A percentile compares a stretch with the other conserved stretches of the same genome.
Conservation (phyloP, 1,284 basidiomycete species). For the Taiwanofungus camphoratus region DNA sequence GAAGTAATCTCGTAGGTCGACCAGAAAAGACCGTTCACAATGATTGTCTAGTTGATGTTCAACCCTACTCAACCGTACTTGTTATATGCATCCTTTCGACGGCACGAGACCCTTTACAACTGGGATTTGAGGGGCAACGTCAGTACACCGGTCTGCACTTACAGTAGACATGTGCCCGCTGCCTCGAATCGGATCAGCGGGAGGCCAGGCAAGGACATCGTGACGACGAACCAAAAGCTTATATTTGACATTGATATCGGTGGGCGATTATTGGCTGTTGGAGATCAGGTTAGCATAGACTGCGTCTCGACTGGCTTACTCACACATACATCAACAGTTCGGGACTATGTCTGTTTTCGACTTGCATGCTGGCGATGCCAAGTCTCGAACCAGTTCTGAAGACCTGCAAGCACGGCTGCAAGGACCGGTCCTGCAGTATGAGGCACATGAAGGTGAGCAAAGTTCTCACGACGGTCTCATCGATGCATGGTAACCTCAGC, state of each 20-base stretch:
- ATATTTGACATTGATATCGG: slow-evolving; percentile 73
- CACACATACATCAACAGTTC: slow-evolving; percentile 10
- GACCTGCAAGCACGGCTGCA: slow-evolving; percentile 10
- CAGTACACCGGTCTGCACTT: slow-evolving; percentile 39
- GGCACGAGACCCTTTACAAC: slow-evolving; percentile 56
- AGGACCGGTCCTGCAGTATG: slow-evolving; percentile 26
- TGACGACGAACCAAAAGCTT: slow-evolving; percentile 69
- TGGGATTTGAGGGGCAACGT: slow-evolving; percentile 77
- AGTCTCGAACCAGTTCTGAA: slow-evolving; percentile 4
- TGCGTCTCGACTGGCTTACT: neutral
- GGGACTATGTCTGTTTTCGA: slow-evolving; percentile 43
- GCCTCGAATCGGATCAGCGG: slow-evolving; percentile 6
- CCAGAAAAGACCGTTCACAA: slow-evolving; percentile 2
- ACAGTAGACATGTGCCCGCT: slow-evolving; percentile 21
- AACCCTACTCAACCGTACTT: slow-evolving; percentile 68
- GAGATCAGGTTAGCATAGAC: slow-evolving; percentile 56
- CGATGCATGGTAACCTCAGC: neutral
- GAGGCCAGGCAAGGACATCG: slow-evolving; percentile 1
- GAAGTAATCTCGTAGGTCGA: too few species aligned
- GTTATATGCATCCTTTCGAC: slow-evolving; percentile 75
- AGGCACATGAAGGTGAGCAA: slow-evolving; percentile 40
- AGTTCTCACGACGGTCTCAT: neutral
- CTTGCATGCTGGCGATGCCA: slow-evolving; percentile 19
- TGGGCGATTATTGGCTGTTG: slow-evolving; percentile 65
- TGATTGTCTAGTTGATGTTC: slow-evolving; percentile 82